Evolutionary conservation across 2,329 filamentous ascomycete genomes (phyloP).

Genomic region (Didymella pinodella): DNA sequence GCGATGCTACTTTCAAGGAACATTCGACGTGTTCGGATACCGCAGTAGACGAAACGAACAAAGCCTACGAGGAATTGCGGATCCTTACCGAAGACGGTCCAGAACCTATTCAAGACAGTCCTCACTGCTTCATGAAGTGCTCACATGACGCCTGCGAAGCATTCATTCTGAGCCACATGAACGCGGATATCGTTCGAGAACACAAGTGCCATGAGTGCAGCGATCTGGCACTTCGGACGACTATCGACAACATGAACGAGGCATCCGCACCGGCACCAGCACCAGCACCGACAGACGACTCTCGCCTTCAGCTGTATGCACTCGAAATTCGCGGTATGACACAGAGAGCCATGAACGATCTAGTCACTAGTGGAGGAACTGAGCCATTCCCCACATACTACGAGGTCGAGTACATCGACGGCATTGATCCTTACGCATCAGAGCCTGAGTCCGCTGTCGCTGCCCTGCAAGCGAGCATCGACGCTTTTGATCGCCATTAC

Average conservation of each 20-base stretch:
- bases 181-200: background rate
- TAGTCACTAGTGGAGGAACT: background rate
- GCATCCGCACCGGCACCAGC: background rate
- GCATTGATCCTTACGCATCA: background rate
- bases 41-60: background rate
- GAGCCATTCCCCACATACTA: background rate
- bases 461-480: background rate
- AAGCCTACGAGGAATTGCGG: background rate
- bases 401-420: background rate
- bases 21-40: background rate
- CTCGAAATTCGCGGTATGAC: background rate
- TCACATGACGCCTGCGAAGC: background rate
- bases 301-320: background rate
- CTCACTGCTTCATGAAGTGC: background rate
- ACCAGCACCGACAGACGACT: background rate
- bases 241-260: background rate
- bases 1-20: background rate
- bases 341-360: background rate
- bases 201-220: background rate
- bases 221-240: background rate
- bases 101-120: background rate
- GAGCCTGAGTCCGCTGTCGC: too few relatives aligned
- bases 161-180: background rate
- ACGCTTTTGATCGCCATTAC: too few relatives aligned
- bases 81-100: background rate